Percentiles rank a stretch among this genome's conserved stretches.
phyloP scores from a whole-genome alignment of 2,329 filamentous ascomycete genomes.

The Fusarium denticulatum region DNA sequence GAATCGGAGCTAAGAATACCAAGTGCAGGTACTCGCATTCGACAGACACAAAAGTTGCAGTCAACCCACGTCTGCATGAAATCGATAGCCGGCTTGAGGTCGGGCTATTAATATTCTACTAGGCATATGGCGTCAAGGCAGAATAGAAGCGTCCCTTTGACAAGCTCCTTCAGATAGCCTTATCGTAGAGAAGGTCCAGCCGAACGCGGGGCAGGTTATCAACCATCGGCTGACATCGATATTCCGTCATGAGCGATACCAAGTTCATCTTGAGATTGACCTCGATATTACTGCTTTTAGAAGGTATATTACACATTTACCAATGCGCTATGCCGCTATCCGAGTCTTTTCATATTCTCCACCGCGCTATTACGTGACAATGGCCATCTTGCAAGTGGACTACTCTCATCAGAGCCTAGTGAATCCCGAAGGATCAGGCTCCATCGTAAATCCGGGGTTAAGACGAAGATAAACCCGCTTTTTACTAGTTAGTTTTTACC shows the following conservation, averaged over 20 bases:
- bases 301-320: neutral
- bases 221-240: neutral
- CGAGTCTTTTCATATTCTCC: accelerated
- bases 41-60: neutral
- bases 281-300: neutral
- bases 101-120: accelerated
- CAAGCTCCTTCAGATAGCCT: neutral
- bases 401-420: neutral
- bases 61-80: accelerated
- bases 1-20: too few relatives aligned
- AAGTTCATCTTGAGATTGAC: accelerated
- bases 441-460: neutral
- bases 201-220: neutral
- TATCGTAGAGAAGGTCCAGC: neutral
- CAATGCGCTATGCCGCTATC: accelerated
- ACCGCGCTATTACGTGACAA: neutral
- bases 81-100: too few relatives aligned
- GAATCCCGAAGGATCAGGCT: accelerated
- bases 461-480: too few relatives aligned
- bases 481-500: neutral
- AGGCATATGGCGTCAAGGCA: accelerated
- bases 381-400: accelerated
- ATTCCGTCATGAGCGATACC: neutral
- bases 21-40: neutral
- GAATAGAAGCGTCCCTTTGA: accelerated